phyloP scores from a whole-genome alignment of 2,329 filamentous ascomycete genomes.

The Ramularia collo-cygni region DNA sequence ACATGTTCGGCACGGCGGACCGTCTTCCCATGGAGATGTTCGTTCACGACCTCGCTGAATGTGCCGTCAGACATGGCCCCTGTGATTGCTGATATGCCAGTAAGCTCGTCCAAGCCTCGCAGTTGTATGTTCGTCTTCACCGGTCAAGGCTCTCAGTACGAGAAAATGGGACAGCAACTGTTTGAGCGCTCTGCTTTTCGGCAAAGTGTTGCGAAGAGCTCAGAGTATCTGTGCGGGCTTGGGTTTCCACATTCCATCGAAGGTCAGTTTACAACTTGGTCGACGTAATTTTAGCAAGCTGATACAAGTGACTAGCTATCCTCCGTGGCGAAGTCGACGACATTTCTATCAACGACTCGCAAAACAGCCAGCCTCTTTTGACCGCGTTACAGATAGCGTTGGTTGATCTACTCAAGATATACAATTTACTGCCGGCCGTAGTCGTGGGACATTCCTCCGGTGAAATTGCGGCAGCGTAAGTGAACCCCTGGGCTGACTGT shows the following conservation, averaged over 20 bases:
- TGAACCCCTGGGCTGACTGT: too few relatives aligned
- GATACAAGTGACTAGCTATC: too few relatives aligned
- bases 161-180: constrained; percentile 8
- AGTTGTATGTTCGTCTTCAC: constrained; percentile 7
- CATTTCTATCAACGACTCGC: constrained; percentile 2
- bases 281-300: too few relatives aligned
- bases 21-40: neutral
- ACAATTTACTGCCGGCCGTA: constrained; percentile 16
- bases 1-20: neutral
- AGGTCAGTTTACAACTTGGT: too few relatives aligned
- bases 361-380: constrained; percentile 6
- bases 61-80: too few relatives aligned
- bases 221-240: neutral
- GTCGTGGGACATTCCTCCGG: constrained; percentile 29
- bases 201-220: neutral
- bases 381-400: constrained; percentile 14
- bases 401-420: constrained; percentile 10
- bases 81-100: neutral
- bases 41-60: too few relatives aligned
- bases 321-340: neutral
- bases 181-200: constrained; percentile 8
- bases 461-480: constrained; percentile 32
- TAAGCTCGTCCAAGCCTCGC: neutral
- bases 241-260: too few relatives aligned
- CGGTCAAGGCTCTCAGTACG: constrained; percentile 14